Base-by-base conservation (phyloP, 148 eudicot species). In the Nepenthes mirabilis region DNA sequence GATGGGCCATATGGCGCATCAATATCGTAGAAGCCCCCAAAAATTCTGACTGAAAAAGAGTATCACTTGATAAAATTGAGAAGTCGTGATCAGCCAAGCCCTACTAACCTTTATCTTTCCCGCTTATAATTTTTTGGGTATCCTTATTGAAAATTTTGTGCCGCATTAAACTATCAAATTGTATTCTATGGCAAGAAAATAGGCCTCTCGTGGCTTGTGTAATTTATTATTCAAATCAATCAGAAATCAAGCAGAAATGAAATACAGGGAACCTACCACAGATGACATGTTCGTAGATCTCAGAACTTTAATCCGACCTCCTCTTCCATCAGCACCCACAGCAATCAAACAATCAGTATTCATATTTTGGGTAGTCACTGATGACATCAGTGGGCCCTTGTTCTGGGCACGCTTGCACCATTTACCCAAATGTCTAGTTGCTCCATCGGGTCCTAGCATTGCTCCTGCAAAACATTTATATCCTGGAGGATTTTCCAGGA, bases 301-400 rank as follows among this genome's bases (percentile, higher is more conserved):
- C 55, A 90, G 74, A 59, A 89, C 85, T 75, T 93, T 93, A 45
- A 88, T 72, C 70, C 65, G 71, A 10, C 99, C 99, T 56, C 99
- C 99, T 71, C 89, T 82, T 37, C 97, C 99, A 68, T 93, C 97
- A 59, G 95, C 89, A 57, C 99, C 97, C 49, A 74, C 83, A 57
- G 90, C 71, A 57, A 93, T 87, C 68, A 93, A 71, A 65, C 77
- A 65, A 52, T 77, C 80, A 52, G 75, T 9, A 49, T 14, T 68
- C 65, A 72, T 55, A 60, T 47, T 70, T 68, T 72, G 78, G 11
- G 47, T 60, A 43, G 63, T 48, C 1, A 11, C 54, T 33, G 72
- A 47, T 43, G 71, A 57, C 47, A 58, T 55, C 36, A 33, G 43
- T 6, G 71, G 61, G 35, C 62, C 77, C 45, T 75, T 84, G 65